Conservation (phyloP, 2,329 filamentous ascomycete species). For the Metarhizium sp. region DNA sequence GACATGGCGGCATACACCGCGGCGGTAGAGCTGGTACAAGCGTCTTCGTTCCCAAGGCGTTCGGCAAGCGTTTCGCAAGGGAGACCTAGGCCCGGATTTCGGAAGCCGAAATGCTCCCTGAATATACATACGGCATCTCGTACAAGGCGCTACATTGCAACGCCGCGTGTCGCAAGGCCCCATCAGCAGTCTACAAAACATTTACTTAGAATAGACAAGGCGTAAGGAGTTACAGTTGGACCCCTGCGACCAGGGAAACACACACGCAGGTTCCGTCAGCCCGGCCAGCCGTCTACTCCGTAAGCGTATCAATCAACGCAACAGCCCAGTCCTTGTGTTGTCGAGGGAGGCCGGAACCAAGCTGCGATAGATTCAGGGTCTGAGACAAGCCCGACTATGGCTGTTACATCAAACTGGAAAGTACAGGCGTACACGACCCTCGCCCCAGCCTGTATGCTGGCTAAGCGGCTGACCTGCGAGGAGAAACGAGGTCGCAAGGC, state of each 20-base stretch:
- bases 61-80: too few relatives aligned
- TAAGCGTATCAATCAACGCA: too few relatives aligned
- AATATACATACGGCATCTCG: not conserved
- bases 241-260: not conserved
- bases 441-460: too few relatives aligned
- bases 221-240: not conserved
- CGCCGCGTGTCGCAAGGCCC: not conserved
- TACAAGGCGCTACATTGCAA: not conserved
- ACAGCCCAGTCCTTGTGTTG: too few relatives aligned
- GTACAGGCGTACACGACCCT: too few relatives aligned
- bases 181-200: not conserved
- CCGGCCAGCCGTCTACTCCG: not conserved
- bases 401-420: not conserved
- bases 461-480: not conserved
- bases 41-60: too few relatives aligned
- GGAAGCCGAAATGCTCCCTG: not conserved
- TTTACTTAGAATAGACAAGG: not conserved
- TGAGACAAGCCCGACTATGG: not conserved
- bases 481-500: not conserved
- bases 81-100: not conserved
- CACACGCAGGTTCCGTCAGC: not conserved
- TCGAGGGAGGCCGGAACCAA: not conserved
- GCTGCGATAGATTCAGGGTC: not conserved
- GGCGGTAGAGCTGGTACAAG: too few relatives aligned
- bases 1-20: too few relatives aligned